These are phyloP conservation scores for Pseudogymnoascus sp. DNA, from an alignment of 2,329 filamentous ascomycete genomes.

Conservation along the genomic window DNA sequence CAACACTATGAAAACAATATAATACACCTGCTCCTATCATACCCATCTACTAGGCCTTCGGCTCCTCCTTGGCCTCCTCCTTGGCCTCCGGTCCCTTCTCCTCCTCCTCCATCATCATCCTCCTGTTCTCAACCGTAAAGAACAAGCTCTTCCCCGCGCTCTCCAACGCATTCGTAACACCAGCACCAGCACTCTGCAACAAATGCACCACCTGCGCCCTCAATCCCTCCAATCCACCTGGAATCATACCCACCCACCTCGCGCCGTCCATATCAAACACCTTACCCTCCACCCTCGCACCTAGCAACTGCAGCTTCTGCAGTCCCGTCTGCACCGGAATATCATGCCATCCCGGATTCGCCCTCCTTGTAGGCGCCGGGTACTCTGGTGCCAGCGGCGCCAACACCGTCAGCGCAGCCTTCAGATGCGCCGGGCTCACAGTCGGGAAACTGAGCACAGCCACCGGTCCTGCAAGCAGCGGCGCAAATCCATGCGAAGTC, in stretches of 20 bases:
- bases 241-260: conserved; percentile 67
- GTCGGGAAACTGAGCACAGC: conserved; percentile 72
- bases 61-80: conserved; percentile 17
- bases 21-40: conserved; percentile 7
- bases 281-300: conserved; percentile 75
- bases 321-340: conserved; percentile 69
- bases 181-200: conserved; percentile 71
- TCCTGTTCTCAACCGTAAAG: conserved; percentile 77
- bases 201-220: conserved; percentile 73
- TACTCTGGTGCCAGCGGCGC: conserved; percentile 65
- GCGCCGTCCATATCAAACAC: conserved; percentile 34
- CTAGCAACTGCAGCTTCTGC: conserved; percentile 79
- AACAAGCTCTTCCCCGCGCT: conserved; percentile 74
- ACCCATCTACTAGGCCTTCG: conserved; percentile 17
- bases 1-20: conserved; percentile 10
- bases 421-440: conserved; percentile 77
- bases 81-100: conserved; percentile 18
- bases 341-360: conserved; percentile 76
- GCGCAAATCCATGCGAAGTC: conserved; percentile 55
- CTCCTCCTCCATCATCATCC: conserved; percentile 73
- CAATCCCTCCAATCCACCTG: conserved; percentile 73
- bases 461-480: conserved; percentile 74
- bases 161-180: conserved; percentile 71
- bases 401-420: conserved; percentile 71
- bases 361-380: conserved; percentile 67